Evolutionary conservation across 768 basidiomycete genomes (phyloP), one percentile per base, ranked within the genome.

Genomic region (Hygrocybe punicea): DNA sequence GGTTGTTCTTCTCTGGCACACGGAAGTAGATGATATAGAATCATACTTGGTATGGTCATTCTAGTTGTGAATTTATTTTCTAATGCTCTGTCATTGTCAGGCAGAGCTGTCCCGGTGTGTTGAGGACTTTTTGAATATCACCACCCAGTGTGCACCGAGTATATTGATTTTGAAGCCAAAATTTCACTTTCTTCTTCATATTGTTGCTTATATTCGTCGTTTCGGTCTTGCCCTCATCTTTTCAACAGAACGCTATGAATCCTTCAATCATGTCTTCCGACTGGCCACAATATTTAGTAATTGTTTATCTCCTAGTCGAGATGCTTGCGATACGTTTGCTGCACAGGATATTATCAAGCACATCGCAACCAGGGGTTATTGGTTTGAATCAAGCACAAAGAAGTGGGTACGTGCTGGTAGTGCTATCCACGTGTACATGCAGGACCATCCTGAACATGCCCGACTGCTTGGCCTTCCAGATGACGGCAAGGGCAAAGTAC

Each of bases 221-320:
- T 71, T 69, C 62, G 75, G 77, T 13, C 77, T 74, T 0, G 59
- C 66, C 0, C 61, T 76, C 23, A 50, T 64, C 0, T 69, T 60
- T 35, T 66, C 75, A 1, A 78, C 75, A 0, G 77, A 79, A 57
- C 53, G 64, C 0, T 78, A 69, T 54, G 77, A 79, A 53, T 67
- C 63, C 24, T 78, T 61, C 57, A 78, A 79, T 57, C 70, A 67
- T 8, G 62, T 79, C 11, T 77, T 78, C 46, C 65, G 73, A 0
- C 19, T 69, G 3, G 69, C 69, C 35, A 71, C 66, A 16, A 59
- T 78, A n/a, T 57, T 65, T 35, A 71, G 67, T 24, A 78, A 78
- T 58, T 69, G 70, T 37, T 68, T 62, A 6, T 66, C 73, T 2
- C 74, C 76, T 1, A 75, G 74, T 52, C 68, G 67, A 1, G 73